Conservation (phyloP, 1,284 basidiomycete species). For the Thelephora terrestris region DNA sequence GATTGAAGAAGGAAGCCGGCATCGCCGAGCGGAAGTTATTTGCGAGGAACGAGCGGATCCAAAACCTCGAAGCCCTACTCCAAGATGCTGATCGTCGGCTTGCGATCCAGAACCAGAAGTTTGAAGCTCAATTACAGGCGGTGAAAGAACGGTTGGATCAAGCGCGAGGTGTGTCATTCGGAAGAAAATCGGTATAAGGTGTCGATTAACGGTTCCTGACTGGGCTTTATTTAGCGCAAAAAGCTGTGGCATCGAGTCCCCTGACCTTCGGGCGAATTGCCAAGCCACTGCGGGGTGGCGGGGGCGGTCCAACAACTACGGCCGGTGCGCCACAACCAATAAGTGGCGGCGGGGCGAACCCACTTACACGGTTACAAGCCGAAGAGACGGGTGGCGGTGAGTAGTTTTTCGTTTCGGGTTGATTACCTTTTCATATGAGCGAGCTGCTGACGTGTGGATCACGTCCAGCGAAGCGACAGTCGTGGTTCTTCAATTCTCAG, state of each 20-base stretch:
- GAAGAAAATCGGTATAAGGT: not conserved
- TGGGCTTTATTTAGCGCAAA: conserved; percentile 48
- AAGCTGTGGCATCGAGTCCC: conserved; percentile 56
- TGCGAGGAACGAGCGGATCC: conserved; percentile 95
- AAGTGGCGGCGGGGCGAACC: conserved; percentile 40
- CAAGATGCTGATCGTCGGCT: conserved; percentile 91
- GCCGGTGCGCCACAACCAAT: conserved; percentile 31
- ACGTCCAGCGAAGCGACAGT: conserved; percentile 67
- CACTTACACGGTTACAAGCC: conserved; percentile 63
- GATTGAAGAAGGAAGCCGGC: conserved; percentile 95
- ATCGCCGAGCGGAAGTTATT: conserved; percentile 94
- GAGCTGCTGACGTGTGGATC: conserved; percentile 5
- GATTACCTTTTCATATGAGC: not conserved
- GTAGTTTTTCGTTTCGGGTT: conserved; percentile 18
- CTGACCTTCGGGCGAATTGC: conserved; percentile 90
- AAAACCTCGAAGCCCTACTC: conserved; percentile 85
- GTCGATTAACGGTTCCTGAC: not conserved
- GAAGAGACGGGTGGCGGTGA: conserved; percentile 52
- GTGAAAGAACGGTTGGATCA: conserved; percentile 89
- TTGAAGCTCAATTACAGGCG: conserved; percentile 85
- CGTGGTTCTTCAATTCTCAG: conserved; percentile 83
- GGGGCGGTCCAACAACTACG: conserved; percentile 39
- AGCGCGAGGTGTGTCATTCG: conserved; percentile 62
- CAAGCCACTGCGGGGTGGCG: conserved; percentile 90
- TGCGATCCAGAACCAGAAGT: conserved; percentile 89